Evolutionary conservation across 1,284 basidiomycete genomes (phyloP), one percentile per base, ranked within the genome.

Genomic region (Macrocybe sp.): DNA sequence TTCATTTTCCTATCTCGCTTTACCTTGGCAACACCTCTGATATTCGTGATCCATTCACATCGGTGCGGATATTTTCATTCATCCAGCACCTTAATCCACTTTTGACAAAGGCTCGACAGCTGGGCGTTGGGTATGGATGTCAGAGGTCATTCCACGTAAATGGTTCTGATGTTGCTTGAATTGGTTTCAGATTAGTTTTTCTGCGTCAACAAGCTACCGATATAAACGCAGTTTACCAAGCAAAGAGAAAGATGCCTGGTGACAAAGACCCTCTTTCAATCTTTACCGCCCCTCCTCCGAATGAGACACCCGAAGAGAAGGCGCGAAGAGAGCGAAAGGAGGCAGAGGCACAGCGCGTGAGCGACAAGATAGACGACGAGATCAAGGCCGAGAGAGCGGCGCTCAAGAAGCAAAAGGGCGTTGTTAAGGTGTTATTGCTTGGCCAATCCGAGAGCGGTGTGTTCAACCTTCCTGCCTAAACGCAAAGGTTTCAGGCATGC

Each of bases 281-380:
- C 31, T 68, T 77, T 50, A 69, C 74, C 11, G 62, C 68, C 0
- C 78, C 81, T 0, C 81, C 81, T 0, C 64, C 69, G 0, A 63
- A 74, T 39, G 81, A 84, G 59, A 70, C 66, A 2, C 56, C 64
- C 0, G 65, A 69, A 6, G 65, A 79, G 49, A 67, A 59, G 52
- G 60, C 61, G 8, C 59, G 54, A 4, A 64, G 80, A 37, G 64
- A 78, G 46, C 59, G 60, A 28, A 62, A 63, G n/a, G 83, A 85
- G 62, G 72, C 69, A 0, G 75, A 79, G 53, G 80, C 78, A 1
- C 69, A 74, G 55, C 62, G 64, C 44, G 66, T 80, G 45, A 85
- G 80, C 58, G 75, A 85, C 55, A 65, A 65, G 54, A 86, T 85
- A 49, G 83, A 86, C 60, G 79, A 82, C 41, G 72, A 78, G 54